Base-by-base conservation (phyloP, 1,139 yeast genomes). In the Taphrina pruni region DNA sequence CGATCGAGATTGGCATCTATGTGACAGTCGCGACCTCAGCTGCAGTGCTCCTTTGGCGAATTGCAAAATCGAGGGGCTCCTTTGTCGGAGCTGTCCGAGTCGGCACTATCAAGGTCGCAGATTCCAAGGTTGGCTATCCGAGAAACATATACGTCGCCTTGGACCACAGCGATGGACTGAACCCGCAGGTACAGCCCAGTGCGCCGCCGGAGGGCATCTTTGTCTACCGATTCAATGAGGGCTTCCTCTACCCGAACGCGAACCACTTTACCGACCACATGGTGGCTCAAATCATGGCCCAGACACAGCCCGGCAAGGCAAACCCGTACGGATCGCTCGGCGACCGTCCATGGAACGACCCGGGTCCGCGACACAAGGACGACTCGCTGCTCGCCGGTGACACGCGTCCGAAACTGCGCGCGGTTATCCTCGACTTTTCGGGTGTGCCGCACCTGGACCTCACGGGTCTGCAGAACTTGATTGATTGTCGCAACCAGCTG, bases 261-360 rank as follows among this genome's bases (percentile, higher is more conserved):
- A 87, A 97, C 0, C 81, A 84, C 72, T 96, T 89, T 78, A 82
- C 86, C 60, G 97, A 92, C 74, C 78, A 79, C 50, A 84, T 93
- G 43, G 80, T 87, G 57, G 96, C 89, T 72, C 87, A 88, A 75
- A 87, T 88, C 54, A 87, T 87, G 77, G 78, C 79, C 51, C 70
- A 77, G 17, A 90, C 97, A 0, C 83, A 84, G 74, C 84, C 89
- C 69, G 93, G 93, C 36, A 82, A 82, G 67, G 80, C 85, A 35
- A 78, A 80, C 66, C 77, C 78, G 55, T 79, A 77, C 64, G 76
- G 80, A 21, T 81, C 82, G 65, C 83, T 86, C 54, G 89, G 91
- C 38, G 89, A 89, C 66, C 85, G 94, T 73, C 93, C 96, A 26
- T 93, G 97, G 97, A 92, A 92, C 77, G 95, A 91, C 75, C 93